These are phyloP conservation scores for Talaromyces wortmannii DNA, from an alignment of 495 filamentous ascomycete genomes.

Conservation along the genomic window DNA sequence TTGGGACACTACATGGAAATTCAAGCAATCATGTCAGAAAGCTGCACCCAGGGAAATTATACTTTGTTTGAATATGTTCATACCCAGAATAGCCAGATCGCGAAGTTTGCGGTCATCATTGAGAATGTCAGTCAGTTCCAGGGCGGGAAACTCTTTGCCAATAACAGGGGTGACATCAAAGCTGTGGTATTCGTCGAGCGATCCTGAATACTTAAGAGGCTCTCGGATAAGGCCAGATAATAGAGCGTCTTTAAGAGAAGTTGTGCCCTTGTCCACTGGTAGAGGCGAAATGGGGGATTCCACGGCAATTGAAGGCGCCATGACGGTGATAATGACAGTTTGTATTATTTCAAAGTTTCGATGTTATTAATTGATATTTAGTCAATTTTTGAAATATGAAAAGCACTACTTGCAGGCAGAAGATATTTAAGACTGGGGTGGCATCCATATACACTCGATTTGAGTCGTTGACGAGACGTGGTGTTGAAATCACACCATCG, in stretches of 20 bases:
- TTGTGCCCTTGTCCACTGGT: neutral
- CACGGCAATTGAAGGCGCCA: neutral
- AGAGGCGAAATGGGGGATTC: neutral
- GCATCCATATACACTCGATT: no score
- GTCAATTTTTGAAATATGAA: no score
- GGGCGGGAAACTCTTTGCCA: slow-evolving; percentile 46
- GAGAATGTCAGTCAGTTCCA: slow-evolving; percentile 28
- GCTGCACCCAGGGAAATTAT: no score
- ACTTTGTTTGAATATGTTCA: no score
- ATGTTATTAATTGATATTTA: no score
- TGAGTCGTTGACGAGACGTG: no score
- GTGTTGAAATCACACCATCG: no score
- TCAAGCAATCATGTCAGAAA: neutral
- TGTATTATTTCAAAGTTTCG: no score
- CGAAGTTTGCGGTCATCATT: slow-evolving; percentile 44
- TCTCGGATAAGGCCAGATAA: neutral
- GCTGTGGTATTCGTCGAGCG: slow-evolving; percentile 19
- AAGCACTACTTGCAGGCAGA: no score
- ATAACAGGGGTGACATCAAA: slow-evolving; percentile 31
- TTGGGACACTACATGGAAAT: slow-evolving; percentile 65
- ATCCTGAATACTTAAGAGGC: slow-evolving; percentile 38
- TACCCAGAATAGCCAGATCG: slow-evolving; percentile 47
- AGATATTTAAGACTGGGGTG: no score
- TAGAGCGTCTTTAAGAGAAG: neutral
- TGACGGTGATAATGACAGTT: neutral